phyloP scores from a whole-genome alignment of 2,329 filamentous ascomycete species.

The Beauveria australis region DNA sequence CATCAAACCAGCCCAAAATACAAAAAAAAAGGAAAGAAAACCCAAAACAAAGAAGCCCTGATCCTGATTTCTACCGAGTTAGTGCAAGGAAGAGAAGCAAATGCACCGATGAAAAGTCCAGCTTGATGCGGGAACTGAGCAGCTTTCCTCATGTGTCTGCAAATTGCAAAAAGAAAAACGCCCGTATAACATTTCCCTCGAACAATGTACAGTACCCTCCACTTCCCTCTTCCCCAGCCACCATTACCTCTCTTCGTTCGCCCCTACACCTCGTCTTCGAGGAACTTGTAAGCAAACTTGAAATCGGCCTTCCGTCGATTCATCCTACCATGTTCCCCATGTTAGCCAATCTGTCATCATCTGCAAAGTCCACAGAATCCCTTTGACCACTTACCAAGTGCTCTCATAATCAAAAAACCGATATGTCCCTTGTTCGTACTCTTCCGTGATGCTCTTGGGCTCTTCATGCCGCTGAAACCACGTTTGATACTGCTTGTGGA shows the following conservation, averaged over 20 bases:
- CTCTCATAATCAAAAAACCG: conserved; percentile 99
- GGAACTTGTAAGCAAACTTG: conserved; percentile 95
- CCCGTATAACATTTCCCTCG: conserved; percentile 1
- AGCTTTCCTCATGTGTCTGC: neutral
- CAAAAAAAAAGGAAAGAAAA: neutral
- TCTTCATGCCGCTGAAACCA: conserved; percentile 99
- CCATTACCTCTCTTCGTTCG: neutral
- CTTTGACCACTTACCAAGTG: conserved; percentile 66
- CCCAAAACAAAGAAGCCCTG: neutral
- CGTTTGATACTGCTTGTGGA: conserved; percentile 99
- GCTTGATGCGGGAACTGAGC: neutral
- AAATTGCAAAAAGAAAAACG: conserved; percentile 3
- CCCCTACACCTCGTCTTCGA: conserved; percentile 76
- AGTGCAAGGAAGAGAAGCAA: neutral
- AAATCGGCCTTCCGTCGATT: conserved; percentile 96
- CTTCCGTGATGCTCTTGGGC: conserved; percentile 96
- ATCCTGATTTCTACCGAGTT: neutral
- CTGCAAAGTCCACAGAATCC: neutral
- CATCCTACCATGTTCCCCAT: conserved; percentile 58
- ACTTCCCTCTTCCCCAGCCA: neutral
- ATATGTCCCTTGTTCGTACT: conserved; percentile 98
- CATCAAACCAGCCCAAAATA: neutral
- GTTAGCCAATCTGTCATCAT: neutral
- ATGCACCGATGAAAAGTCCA: neutral
- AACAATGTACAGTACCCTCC: conserved; percentile 7